A percentile compares a stretch with the other conserved stretches of the same genome.
Evolutionary conservation across 2,329 filamentous ascomycete species (phyloP).

Genomic region (Nemania diffusa): DNA sequence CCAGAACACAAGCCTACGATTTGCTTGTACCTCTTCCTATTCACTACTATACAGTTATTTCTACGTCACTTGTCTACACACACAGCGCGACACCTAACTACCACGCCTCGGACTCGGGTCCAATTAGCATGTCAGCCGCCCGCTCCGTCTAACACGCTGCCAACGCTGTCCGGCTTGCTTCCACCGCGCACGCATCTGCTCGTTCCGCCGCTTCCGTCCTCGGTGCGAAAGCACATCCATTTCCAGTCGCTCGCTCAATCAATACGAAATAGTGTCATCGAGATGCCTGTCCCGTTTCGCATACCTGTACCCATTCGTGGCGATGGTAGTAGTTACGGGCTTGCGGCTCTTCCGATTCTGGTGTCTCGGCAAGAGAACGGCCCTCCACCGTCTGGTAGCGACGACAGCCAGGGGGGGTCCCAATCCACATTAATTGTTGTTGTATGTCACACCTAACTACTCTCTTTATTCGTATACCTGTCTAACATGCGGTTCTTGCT

Average conservation of each 20-base stretch:
- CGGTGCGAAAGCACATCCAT: conserved; percentile 6
- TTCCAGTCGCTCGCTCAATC: conserved; percentile 40
- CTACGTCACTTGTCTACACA: neutral
- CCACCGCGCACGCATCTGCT: conserved; percentile 14
- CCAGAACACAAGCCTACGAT: neutral
- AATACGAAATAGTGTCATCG: conserved; percentile 12
- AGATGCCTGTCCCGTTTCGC: conserved; percentile 43
- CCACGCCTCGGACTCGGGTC: conserved; percentile 20
- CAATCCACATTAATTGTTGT: conserved; percentile 27
- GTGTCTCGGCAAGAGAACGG: conserved; percentile 10
- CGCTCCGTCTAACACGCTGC: neutral
- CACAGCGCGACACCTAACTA: conserved; percentile 4
- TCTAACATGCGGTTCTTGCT: conserved; percentile 19
- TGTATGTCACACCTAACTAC: conserved; percentile 24
- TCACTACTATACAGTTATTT: conserved; percentile 1
- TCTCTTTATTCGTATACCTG: neutral
- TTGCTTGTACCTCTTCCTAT: neutral
- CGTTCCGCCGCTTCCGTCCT: neutral
- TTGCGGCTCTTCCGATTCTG: conserved; percentile 19
- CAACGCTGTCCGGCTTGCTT: conserved; percentile 24
- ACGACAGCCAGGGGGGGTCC: neutral
- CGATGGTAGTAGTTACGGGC: conserved; percentile 10
- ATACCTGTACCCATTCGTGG: conserved; percentile 40
- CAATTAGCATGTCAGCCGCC: conserved; percentile 28
- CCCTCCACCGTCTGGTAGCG: neutral